Evolutionary conservation across 305 asterid genomes (phyloP).

Genomic region (Solanum hybrid): DNA sequence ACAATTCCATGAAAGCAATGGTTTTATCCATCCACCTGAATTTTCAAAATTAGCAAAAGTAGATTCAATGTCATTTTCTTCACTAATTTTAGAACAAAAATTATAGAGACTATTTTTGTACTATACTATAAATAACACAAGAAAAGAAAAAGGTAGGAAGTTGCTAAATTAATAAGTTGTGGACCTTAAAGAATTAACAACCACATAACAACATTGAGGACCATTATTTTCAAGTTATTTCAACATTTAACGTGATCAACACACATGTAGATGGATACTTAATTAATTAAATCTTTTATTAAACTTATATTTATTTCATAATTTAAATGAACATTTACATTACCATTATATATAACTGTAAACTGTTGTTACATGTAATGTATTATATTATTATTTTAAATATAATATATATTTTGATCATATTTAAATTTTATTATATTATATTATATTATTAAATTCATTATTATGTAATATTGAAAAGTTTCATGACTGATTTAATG

Average conservation of each 20-base stretch:
- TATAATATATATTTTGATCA: background rate
- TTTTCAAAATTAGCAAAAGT: background rate
- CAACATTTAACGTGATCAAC: background rate
- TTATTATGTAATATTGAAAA: background rate
- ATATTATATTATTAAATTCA: background rate
- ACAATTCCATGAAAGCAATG: background rate
- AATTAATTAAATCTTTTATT: background rate
- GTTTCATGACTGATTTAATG: background rate
- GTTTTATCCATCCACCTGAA: background rate
- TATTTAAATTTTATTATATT: background rate
- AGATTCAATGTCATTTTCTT: background rate
- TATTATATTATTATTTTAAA: no score
- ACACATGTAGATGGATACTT: background rate
- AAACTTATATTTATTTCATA: background rate
- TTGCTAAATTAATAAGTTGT: background rate
- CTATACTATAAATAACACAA: background rate
- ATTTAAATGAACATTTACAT: background rate
- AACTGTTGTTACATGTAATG: background rate
- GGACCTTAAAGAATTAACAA: background rate
- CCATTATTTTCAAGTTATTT: background rate
- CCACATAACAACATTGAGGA: background rate
- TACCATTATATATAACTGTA: no score
- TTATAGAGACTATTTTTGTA: background rate
- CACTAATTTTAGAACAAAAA: background rate
- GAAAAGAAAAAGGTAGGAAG: background rate